A percentile compares a stretch with the other conserved stretches of the same genome.
Evolutionary conservation across 768 basidiomycete species (phyloP).

Genomic region (Trametes elegans): DNA sequence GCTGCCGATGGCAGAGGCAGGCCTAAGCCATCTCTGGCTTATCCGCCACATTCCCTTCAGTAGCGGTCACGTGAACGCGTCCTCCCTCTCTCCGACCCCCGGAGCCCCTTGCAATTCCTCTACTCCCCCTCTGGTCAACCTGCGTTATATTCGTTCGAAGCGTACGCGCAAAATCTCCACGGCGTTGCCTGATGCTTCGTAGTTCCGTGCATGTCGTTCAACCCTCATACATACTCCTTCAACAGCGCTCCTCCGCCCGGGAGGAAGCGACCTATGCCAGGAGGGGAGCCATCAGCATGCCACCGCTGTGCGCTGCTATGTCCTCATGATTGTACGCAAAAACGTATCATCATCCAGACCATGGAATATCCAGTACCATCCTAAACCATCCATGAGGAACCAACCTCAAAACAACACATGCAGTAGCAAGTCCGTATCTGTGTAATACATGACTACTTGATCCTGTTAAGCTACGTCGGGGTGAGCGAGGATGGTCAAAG

Average conservation of each 20-base stretch:
- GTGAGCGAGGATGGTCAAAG: constrained; percentile 2
- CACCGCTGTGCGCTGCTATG: no score
- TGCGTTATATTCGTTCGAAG: background rate
- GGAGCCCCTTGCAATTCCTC: background rate
- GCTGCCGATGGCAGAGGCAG: background rate
- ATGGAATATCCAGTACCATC: constrained; percentile 1
- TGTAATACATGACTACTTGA: constrained; percentile 28
- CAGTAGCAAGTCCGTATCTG: background rate
- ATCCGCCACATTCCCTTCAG: background rate
- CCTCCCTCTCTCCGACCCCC: background rate
- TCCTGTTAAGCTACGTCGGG: constrained; percentile 35
- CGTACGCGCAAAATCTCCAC: background rate
- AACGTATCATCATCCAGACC: background rate
- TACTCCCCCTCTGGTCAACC: background rate
- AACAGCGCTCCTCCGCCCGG: no score
- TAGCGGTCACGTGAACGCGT: constrained; percentile 17
- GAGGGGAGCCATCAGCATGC: no score
- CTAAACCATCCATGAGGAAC: background rate
- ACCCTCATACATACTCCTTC: no score
- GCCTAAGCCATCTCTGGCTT: constrained; percentile 6
- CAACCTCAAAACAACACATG: background rate
- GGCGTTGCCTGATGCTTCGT: background rate
- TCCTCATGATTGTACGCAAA: background rate
- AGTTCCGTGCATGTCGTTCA: background rate
- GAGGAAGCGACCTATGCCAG: no score